Conservation (phyloP, 225 moss, liverwort and hornwort genomes). For the Physcomitrellopsis africana region DNA sequence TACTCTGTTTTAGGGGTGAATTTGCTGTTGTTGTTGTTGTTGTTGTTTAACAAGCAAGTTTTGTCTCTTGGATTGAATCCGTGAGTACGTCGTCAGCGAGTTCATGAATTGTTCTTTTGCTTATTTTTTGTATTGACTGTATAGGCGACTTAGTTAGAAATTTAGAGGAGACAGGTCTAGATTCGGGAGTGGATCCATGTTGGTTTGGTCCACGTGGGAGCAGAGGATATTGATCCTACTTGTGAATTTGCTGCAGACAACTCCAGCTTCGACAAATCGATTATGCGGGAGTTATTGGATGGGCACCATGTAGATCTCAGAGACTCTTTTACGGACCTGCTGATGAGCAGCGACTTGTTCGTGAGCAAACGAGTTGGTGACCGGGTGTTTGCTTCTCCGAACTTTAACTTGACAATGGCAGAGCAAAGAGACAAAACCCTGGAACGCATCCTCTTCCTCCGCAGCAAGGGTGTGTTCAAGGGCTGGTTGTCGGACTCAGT, state of each 20-base stretch:
- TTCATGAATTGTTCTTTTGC: no score
- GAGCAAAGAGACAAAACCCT: conserved; percentile 75
- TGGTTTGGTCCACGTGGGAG: no score
- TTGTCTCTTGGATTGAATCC: no score
- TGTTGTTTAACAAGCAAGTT: no score
- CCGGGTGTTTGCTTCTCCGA: conserved; percentile 64
- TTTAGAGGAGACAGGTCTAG: no score
- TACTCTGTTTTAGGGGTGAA: no score
- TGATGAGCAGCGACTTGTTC: conserved; percentile 76
- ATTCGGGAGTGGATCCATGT: no score
- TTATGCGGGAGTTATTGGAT: conserved; percentile 78
- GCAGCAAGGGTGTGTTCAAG: conserved; percentile 73
- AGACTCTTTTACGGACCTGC: conserved; percentile 54
- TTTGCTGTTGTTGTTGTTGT: background rate
- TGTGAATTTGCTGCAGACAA: conserved; percentile 44
- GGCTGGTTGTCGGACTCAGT: conserved; percentile 58
- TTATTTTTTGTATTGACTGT: no score
- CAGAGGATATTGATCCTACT: background rate
- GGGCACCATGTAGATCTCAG: conserved; percentile 73
- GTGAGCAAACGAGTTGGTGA: conserved; percentile 72
- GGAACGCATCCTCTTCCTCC: conserved; percentile 69
- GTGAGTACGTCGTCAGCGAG: no score
- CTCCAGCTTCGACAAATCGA: conserved; percentile 59
- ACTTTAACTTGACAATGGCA: conserved; percentile 67
- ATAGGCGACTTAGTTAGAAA: no score